Conservation (phyloP, 257 asterid species). For the Forsythia suspensa region DNA sequence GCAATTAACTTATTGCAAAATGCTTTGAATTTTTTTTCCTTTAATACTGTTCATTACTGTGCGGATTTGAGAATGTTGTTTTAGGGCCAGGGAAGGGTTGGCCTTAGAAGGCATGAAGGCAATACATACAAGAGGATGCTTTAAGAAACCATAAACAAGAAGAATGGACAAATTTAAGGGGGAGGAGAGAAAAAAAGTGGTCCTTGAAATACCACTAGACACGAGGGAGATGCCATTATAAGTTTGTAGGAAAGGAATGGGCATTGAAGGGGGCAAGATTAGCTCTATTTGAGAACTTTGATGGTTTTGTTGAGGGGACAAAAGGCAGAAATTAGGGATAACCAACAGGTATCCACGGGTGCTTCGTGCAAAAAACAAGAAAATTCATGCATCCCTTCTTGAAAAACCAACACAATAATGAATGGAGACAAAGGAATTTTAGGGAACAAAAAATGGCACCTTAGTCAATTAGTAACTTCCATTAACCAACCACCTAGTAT, state of each 20-base stretch:
- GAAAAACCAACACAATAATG: slow-evolving; percentile 11
- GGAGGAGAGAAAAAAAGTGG: slow-evolving; percentile 29
- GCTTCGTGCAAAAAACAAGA: slow-evolving; percentile 42
- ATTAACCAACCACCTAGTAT: slow-evolving; percentile 22
- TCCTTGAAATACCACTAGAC: slow-evolving; percentile 54
- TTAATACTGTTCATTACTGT: neutral
- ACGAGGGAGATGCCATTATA: slow-evolving; percentile 74
- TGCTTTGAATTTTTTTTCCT: neutral
- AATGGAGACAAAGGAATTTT: slow-evolving; percentile 32
- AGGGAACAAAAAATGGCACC: slow-evolving; percentile 34
- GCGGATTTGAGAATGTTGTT: no score
- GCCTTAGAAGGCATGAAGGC: neutral
- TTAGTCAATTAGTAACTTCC: slow-evolving; percentile 21
- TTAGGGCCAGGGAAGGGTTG: no score
- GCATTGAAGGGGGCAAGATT: slow-evolving; percentile 31
- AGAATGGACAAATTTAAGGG: slow-evolving; percentile 24
- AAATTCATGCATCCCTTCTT: slow-evolving; percentile 32
- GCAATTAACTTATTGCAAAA: neutral
- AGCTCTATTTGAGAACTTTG: slow-evolving; percentile 61
- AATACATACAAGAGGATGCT: slow-evolving; percentile 4
- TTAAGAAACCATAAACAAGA: slow-evolving; percentile 25
- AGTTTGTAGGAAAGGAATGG: slow-evolving; percentile 32
- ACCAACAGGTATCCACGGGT: slow-evolving; percentile 43
- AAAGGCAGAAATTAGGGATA: slow-evolving; percentile 72
- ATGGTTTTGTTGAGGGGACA: slow-evolving; percentile 96